Evolutionary conservation across 2,329 filamentous ascomycete genomes (phyloP), one percentile per base, ranked within the genome.

Genomic region (Cercospora sojina): DNA sequence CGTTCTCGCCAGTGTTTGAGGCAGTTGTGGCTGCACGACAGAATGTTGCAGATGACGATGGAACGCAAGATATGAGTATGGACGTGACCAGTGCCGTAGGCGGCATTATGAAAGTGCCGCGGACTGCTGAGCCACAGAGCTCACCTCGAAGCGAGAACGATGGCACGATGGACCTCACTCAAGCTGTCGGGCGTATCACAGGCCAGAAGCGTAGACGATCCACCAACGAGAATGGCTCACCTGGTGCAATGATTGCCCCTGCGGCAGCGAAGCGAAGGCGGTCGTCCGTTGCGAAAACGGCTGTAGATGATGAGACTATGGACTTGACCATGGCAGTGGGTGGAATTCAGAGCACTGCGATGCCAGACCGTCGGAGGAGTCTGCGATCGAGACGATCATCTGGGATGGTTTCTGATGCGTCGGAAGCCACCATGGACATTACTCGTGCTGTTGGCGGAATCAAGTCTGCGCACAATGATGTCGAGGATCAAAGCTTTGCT

Each of bases 61-160:
- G 83, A 25, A 83, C 85, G 12, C 82, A 82, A 12, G 91, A 93
- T 43, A 89, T 96, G 84, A 95, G 92, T 23, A 97, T 98, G 94
- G 94, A 98, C 73, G 91, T 97, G 7, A 97, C 94, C 1, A 88
- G 87, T 63, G 91, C 88, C 8, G 83, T 96, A 62, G 94, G 94
- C 8, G 87, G 89, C 3, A 97, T 98, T 62, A 79, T 97, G 20
- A 80, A 84, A 5, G 83, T 79, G 32, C 73, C 78, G 59, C 62
- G 71, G 51, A 55, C 55, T 38, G 58, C 69, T 74, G 59, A 75
- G 70, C 72, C 71, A 3, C 75, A 76, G 41, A 78, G 77, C 67
- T 79, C 81, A 16, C 77, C 76, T 1, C 67, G 75, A 20, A 66
- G 66, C 25, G 80, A 79, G 31, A 73, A 62, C 7, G 83, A 84